Conservation (phyloP, 1,139 yeast genomes). For the Yamadazyma epiphylla region DNA sequence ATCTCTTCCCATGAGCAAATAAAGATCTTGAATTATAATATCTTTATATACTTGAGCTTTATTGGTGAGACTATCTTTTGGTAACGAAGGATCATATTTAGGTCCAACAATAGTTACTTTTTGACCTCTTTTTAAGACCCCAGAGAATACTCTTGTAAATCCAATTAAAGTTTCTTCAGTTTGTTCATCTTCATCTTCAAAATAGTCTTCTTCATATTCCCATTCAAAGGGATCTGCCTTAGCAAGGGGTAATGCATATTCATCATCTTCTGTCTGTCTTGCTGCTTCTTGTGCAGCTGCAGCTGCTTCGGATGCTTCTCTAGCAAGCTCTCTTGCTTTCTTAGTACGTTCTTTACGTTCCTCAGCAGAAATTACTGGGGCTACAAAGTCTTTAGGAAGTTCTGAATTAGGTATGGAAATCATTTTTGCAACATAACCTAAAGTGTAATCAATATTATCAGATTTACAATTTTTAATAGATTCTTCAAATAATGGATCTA, state of each 20-base stretch:
- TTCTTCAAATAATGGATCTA: slow-evolving; percentile 46
- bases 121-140: slow-evolving; percentile 74
- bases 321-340: slow-evolving; percentile 66
- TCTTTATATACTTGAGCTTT: slow-evolving; percentile 42
- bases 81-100: slow-evolving; percentile 70
- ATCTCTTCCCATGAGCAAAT: slow-evolving; percentile 90
- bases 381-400: slow-evolving; percentile 53
- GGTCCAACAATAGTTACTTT: slow-evolving; percentile 78
- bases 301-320: slow-evolving; percentile 64
- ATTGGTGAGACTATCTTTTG: slow-evolving; percentile 42
- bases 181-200: slow-evolving; percentile 41
- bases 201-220: slow-evolving; percentile 43
- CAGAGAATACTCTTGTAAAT: slow-evolving; percentile 85
- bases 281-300: slow-evolving; percentile 19
- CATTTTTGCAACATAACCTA: slow-evolving; percentile 89
- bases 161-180: slow-evolving; percentile 70
- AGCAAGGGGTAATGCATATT: slow-evolving; percentile 25
- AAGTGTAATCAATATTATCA: slow-evolving; percentile 47
- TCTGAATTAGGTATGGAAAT: slow-evolving; percentile 80
- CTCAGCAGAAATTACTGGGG: slow-evolving; percentile 38
- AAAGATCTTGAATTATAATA: slow-evolving; percentile 60
- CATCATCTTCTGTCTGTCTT: slow-evolving; percentile 22
- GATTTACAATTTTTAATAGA: slow-evolving; percentile 63
- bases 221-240: slow-evolving; percentile 40
- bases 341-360: slow-evolving; percentile 67